Conservation (phyloP, 345 rosid genomes). For the Linum lewisii region DNA sequence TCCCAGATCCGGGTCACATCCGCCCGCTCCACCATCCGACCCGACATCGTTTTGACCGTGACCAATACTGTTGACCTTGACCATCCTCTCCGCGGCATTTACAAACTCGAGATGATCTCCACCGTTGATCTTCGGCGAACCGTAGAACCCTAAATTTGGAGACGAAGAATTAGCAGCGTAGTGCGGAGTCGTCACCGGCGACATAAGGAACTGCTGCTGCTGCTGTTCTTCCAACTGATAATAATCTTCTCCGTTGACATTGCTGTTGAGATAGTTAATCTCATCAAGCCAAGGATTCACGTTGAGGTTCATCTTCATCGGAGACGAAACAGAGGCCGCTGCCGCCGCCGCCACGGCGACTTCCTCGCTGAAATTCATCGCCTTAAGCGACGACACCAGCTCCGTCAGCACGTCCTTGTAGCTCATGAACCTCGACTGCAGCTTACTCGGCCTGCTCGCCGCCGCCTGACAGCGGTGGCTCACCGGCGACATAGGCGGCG, state of each 20-base stretch:
- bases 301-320: slow-evolving; percentile 10
- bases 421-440: slow-evolving; percentile 20
- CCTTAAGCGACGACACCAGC: slow-evolving; percentile 47
- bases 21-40: neutral
- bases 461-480: slow-evolving; percentile 16
- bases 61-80: neutral
- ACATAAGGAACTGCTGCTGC: slow-evolving; percentile 38
- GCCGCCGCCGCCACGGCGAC: slow-evolving; percentile 10
- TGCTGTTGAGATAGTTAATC: slow-evolving; percentile 6
- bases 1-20: slow-evolving; percentile 53
- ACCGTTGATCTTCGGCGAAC: slow-evolving; percentile 7
- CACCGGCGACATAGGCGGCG: slow-evolving; percentile 74
- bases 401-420: slow-evolving; percentile 50
- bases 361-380: slow-evolving; percentile 35
- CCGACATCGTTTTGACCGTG: too few relatives aligned
- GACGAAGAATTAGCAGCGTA: slow-evolving; percentile 8
- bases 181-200: slow-evolving; percentile 43
- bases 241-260: too few relatives aligned
- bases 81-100: neutral
- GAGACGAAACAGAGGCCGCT: slow-evolving; percentile 15
- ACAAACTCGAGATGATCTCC: slow-evolving; percentile 7
- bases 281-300: slow-evolving; percentile 41
- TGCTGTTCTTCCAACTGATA: slow-evolving; percentile 18
- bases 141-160: slow-evolving; percentile 1
- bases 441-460: slow-evolving; percentile 29